Base-by-base conservation (phyloP, 1,284 basidiomycete genomes). In the Calocybe gambosa region DNA sequence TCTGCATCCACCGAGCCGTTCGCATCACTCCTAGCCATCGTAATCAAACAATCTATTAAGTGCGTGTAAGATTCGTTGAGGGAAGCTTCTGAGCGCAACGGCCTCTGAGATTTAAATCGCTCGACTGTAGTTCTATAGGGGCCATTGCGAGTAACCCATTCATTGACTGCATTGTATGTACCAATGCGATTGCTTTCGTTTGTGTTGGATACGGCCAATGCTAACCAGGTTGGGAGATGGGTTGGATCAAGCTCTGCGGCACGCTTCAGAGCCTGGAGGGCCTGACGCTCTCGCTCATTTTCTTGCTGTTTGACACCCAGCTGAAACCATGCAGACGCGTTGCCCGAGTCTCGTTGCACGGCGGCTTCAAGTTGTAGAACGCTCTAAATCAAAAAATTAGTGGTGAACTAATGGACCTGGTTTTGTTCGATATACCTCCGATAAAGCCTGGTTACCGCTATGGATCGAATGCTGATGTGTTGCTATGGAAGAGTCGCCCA, bases 261-360 rank as follows among this genome's bases (percentile, higher is more conserved):
- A 50, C 85, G 85, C 34, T 78, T 74, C 19, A 99, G 75, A 0
- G 95, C 96, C 39, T 85, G 76, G 42, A 99, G 81, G 4, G 95
- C 96, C 58, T 92, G 86, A 18, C 80, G 76, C 67, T 99, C 95
- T 18, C 94, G 83, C 65, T 99, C 95, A 63, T 96, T 97, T 66
- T 97, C 95, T 67, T 99, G 95, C 62, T 99, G 96, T 67, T 93
- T 95, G 39, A 99, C 84, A 20, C 96, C 95, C 38, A 99, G 82
- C 49, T 88, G 80, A 60, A 82, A 93, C 95, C 95, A 99, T 5
- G 85, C 85, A 29, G 67, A 59, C 0, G 89, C 83, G 52, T 89
- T 78, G 0, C 64, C 70, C 31, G 87, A 83, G 55, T 93, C 78
- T 35, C 75, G 75, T 61, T 96, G 91, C 7, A 96, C 93, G 6